A percentile compares a stretch with the other conserved stretches of the same genome.
phyloP scores from a whole-genome alignment of 148 eudicot genomes.

The Vaccinium corymbosum region DNA sequence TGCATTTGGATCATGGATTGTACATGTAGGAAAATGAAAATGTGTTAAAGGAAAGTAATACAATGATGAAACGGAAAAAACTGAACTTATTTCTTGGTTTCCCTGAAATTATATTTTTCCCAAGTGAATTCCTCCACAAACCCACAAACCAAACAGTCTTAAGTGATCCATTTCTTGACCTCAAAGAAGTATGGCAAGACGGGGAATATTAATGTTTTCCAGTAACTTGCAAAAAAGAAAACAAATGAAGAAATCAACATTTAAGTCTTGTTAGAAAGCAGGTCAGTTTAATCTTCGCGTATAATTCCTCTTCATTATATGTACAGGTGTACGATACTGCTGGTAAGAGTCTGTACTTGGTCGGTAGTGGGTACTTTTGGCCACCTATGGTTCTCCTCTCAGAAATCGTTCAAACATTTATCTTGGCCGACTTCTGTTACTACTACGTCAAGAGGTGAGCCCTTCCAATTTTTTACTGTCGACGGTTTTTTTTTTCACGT shows the following conservation, averaged over 20 bases:
- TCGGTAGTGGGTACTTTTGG: constrained; percentile 70
- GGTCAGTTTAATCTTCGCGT: not conserved
- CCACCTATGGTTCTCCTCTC: constrained; percentile 45
- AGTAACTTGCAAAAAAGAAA: not conserved
- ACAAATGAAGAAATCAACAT: not conserved
- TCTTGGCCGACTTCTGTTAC: constrained; percentile 85
- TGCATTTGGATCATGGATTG: not conserved
- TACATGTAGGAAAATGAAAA: not conserved
- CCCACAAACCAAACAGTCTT: not conserved
- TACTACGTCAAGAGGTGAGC: constrained; percentile 74
- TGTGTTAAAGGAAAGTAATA: not conserved
- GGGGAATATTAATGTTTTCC: not conserved
- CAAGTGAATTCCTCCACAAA: not conserved
- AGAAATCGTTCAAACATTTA: constrained; percentile 77
- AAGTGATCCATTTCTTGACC: constrained; percentile 3
- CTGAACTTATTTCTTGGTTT: not conserved
- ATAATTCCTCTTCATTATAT: not conserved
- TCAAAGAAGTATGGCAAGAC: not conserved
- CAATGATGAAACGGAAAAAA: not conserved
- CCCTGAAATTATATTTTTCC: not conserved
- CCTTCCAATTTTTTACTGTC: not conserved
- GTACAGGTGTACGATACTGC: constrained; percentile 60
- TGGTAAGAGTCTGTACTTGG: constrained; percentile 40
- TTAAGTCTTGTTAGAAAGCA: too few species aligned
- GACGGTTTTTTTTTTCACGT: not conserved